Base-by-base conservation (phyloP, 148 eudicot species). In the Cornus florida region DNA sequence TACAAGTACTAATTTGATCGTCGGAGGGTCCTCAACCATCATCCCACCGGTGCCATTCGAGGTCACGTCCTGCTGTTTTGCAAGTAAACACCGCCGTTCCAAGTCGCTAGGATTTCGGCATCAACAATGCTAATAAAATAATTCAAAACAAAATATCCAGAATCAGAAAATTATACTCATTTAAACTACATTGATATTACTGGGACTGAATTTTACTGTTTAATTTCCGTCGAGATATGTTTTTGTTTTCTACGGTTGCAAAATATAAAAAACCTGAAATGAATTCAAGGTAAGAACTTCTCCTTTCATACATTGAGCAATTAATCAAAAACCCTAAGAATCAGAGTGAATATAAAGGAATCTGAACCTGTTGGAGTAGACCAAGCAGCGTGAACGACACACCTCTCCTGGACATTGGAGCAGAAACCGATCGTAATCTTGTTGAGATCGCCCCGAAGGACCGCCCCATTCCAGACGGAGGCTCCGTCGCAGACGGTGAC, bases 351-450 rank as follows among this genome's bases (percentile, higher is more conserved):
- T 64, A 3, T 72, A 12, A 46, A 3, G 31, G 70, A 72, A 43
- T 28, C 77, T 35, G 5, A 76, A 97, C 99, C 99, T 83, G 99
- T 97, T 43, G 98, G 99, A 33, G 97, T 91, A 79, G 89, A 85
- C 98, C 99, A 92, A 76, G 99, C 98, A 13, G 99, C 99, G 76
- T 97, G 99, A 71, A 97, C 67, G 14, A 97, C 99, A 83, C 94
- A 94, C 28, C 79, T 84, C 77, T 97, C 99, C 93, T 97, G 99
- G 35, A 97, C 95, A 81, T 92, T 97, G 19, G 95, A 92, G 70
- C 89, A 92, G 73, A 97, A 94, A 0, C 98, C 99, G 1, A 97
- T 93, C 8, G 82, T 86, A 67, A 97, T 94, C 84, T 97, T 97
- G 35, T 97, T 97, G 28, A 93, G 90, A 88, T 96, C 99, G 35